Base-by-base conservation (phyloP, 2,329 filamentous ascomycete species). In the Alternaria burnsii region DNA sequence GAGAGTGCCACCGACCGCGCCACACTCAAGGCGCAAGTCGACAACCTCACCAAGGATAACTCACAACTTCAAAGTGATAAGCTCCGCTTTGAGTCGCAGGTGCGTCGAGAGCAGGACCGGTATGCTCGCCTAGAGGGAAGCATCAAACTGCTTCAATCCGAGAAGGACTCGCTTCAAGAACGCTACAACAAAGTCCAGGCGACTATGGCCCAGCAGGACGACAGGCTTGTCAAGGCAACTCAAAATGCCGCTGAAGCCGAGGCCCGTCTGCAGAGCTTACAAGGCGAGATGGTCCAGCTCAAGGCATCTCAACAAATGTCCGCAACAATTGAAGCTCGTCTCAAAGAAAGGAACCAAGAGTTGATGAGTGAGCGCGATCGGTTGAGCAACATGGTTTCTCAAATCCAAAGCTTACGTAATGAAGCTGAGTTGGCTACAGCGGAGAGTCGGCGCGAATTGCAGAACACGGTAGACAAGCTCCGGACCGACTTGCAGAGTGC, bases 261-360 rank as follows among this genome's bases (percentile, higher is more conserved):
- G 75, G 91, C 91, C 32, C 81, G 94, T 53, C 84, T 91, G 4
- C 94, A 99, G 73, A 94, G 93, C 72, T 87, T 97, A 78, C 91
- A 93, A 53, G 93, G 93, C 66, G 95, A 99, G 76, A 93, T 90
- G 55, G 90, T 93, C 16, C 97, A 98, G 73, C 86, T 97, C 34
- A 97, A 97, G 78, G 94, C 94, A 0, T 94, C 98, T 79, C 97
- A 97, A 81, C 91, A 93, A 38, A 84, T 99, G 10, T 97, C 92
- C 91, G 97, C 95, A 81, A 92, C 91, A 57, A 97, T 97, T 34
- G 94, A 98, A 76, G 90, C 91, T 65, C 89, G 96, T 53, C 84
- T 98, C 43, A 91, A 88, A 63, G 92, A 95, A 71, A 94, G 98
- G 73, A 97, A 95, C 66, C 93, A 97, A 73, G 88, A 82, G 20